Conservation (phyloP, 2,329 filamentous ascomycete genomes). For the Diaporthe eres region DNA sequence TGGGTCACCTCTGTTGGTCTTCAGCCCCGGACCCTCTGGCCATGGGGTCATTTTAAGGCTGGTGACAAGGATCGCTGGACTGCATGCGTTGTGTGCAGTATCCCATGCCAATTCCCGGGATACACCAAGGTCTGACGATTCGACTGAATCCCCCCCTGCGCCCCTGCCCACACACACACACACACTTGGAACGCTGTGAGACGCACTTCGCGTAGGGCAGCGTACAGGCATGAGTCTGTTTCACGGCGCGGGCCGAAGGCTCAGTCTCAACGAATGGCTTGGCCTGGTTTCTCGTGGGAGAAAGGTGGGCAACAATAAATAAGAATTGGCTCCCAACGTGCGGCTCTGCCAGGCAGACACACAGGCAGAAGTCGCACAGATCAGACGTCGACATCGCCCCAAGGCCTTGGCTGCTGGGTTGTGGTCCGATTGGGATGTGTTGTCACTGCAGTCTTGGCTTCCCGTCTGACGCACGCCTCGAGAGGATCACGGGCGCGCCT, state of each 20-base stretch:
- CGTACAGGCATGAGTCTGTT: slow-evolving; percentile 1
- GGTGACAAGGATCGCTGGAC: background rate
- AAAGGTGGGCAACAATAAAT: background rate
- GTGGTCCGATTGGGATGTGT: background rate
- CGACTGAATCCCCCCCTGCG: background rate
- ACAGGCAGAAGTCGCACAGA: slow-evolving; percentile 11
- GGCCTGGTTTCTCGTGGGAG: background rate
- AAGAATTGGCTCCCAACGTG: background rate
- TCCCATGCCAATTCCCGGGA: background rate
- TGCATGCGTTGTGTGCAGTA: background rate
- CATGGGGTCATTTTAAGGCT: background rate
- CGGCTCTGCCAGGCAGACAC: slow-evolving; percentile 22
- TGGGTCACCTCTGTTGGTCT: background rate
- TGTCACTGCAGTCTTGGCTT: background rate
- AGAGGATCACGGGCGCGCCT: slow-evolving; percentile 25
- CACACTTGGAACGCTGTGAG: background rate
- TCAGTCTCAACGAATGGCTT: background rate
- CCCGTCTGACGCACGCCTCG: slow-evolving; percentile 10
- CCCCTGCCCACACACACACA: too few species aligned
- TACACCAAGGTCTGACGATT: background rate
- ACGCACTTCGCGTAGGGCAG: background rate
- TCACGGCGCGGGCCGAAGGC: slow-evolving; percentile 19
- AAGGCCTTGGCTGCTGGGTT: slow-evolving; percentile 3
- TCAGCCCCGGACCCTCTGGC: background rate
- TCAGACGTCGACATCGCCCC: slow-evolving; percentile 8